Evolutionary conservation across 1,139 yeast genomes (phyloP), one percentile per base, ranked within the genome.

Genomic region (Debaryomyces udenii): DNA sequence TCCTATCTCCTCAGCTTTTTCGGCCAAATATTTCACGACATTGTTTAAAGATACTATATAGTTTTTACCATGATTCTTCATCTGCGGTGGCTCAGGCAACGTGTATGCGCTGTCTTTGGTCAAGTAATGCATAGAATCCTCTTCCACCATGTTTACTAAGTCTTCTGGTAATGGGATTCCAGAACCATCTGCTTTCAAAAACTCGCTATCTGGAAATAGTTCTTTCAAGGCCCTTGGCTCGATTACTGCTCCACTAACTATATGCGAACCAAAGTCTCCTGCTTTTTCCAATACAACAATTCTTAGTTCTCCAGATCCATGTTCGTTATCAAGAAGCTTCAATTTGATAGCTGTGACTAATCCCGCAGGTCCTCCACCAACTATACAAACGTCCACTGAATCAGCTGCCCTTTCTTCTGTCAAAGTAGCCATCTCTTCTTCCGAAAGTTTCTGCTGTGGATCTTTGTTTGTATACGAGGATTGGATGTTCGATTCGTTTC

Each of bases 351-450:
- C 99, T 1, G 99, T 85, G 1, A 96, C 93, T 41, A 93, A 71
- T 9, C 99, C 99, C 1, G 98, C 95, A 3, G 98, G 98, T 0
- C 99, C 99, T 31, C 96, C 99, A 29, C 99, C 99, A 1, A 93
- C 96, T 37, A 93, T 89, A 56, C 96, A 87, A 14, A 93, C 95
- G 61, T 93, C 99, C 11, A 89, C 96, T 27, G 78, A 76, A 54
- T 93, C 98, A 6, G 75, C 78, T 7, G 86, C 95, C 44, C 98
- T 71, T 48, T 85, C 90, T 47, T 77, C 82, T 2, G 65, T 64
- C 32, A 82, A 63, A 3, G 67, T 48, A 26, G 62, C 78, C 44
- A 64, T 65, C 39, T 73, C 70, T 22, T 79, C 86, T 26, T 66
- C 72, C 3, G 64, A 35, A n/a, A 52, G 42, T 11, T 40, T 29